A percentile compares a stretch with the other conserved stretches of the same genome.
These are phyloP conservation scores for Xylaria sp. DNA, from an alignment of 2,329 filamentous ascomycete species.

Conservation along the genomic window DNA sequence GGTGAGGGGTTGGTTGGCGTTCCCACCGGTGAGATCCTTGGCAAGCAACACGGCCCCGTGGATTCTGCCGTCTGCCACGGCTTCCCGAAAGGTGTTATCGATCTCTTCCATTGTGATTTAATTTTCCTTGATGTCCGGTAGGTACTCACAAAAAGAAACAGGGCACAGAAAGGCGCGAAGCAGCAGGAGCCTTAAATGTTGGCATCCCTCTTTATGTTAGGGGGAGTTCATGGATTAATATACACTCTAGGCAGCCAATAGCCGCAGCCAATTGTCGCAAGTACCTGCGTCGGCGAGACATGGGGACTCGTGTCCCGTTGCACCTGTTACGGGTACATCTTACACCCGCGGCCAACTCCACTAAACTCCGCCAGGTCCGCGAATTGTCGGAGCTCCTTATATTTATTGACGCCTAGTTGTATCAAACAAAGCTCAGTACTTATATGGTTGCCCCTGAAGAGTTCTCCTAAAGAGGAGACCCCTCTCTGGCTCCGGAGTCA, in stretches of 20 bases:
- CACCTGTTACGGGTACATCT: not conserved
- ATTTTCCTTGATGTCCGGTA: not conserved
- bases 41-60: constrained; percentile 26
- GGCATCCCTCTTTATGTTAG: not conserved
- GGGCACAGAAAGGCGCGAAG: not conserved
- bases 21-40: constrained; percentile 26
- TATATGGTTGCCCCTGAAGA: too few relatives aligned
- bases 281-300: not conserved
- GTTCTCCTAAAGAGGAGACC: too few relatives aligned
- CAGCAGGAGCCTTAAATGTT: not conserved
- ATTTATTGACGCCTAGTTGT: not conserved
- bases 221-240: not conserved
- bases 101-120: constrained; percentile 20
- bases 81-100: constrained; percentile 21
- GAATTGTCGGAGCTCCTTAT: not conserved
- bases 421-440: too few relatives aligned
- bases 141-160: not conserved
- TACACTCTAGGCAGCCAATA: not conserved
- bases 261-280: not conserved
- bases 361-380: constrained; percentile 5
- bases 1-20: not conserved
- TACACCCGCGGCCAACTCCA: not conserved
- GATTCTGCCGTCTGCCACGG: constrained; percentile 27
- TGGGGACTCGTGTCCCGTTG: not conserved
- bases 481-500: too few relatives aligned